Evolutionary conservation across 2,329 filamentous ascomycete species (phyloP).

Genomic region (Aspergillus sp.): DNA sequence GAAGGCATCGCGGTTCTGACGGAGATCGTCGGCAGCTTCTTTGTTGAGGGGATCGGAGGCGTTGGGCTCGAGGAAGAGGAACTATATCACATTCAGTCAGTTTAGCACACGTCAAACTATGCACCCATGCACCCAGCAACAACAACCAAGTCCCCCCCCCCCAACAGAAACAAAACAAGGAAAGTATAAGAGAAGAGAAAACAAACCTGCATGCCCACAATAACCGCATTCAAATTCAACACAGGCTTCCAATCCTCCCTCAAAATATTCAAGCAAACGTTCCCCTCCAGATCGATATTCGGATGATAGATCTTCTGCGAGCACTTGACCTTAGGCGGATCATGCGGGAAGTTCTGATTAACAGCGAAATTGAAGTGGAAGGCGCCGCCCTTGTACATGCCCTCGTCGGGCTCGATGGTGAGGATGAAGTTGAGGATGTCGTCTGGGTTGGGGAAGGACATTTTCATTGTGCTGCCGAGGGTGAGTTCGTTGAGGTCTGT

Average conservation of each 20-base stretch:
- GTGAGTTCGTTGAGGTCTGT: constrained; percentile 50
- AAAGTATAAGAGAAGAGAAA: neutral
- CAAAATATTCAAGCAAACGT: constrained; percentile 96
- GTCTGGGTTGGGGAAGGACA: constrained; percentile 58
- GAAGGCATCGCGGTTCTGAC: constrained; percentile 81
- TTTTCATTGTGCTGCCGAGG: constrained; percentile 57
- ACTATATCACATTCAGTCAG: constrained; percentile 52
- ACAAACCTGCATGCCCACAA: constrained; percentile 82
- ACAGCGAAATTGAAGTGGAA: constrained; percentile 93
- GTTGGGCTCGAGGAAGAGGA: constrained; percentile 96
- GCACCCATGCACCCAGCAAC: neutral
- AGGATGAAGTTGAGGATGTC: constrained; percentile 56
- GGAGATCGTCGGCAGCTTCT: constrained; percentile 90
- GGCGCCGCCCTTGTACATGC: constrained; percentile 80
- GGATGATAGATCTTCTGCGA: constrained; percentile 98
- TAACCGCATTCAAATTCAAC: constrained; percentile 91
- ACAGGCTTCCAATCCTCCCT: constrained; percentile 99
- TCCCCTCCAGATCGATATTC: constrained; percentile 96
- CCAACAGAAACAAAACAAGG: neutral
- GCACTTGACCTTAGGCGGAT: constrained; percentile 96
- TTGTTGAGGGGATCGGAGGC: constrained; percentile 98
- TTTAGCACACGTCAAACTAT: neutral
- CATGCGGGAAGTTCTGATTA: constrained; percentile 93
- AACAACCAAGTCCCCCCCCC: neutral
- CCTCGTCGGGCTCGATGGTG: constrained; percentile 53